phyloP scores from a whole-genome alignment of 345 rosid species.

The Eucalyptus erythrocorys region DNA sequence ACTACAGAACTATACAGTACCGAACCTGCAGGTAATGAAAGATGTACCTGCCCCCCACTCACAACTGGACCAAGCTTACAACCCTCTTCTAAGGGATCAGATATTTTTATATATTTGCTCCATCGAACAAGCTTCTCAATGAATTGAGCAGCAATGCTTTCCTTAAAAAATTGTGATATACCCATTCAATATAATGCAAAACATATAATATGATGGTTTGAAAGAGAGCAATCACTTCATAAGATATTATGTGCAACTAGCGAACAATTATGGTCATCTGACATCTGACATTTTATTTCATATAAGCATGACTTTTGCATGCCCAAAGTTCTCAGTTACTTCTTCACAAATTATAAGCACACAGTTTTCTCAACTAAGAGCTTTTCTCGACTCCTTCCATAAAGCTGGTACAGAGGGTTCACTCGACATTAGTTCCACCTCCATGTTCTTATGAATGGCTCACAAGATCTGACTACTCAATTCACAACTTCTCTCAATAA shows the following conservation, averaged over 20 bases:
- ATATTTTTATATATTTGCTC: slow-evolving; percentile 68
- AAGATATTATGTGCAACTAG: background rate
- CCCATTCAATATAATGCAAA: background rate
- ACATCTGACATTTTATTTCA: no score
- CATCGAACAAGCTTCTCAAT: slow-evolving; percentile 65
- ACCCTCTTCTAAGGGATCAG: slow-evolving; percentile 84
- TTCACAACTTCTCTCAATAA: background rate
- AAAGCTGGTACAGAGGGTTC: background rate
- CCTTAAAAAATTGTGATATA: slow-evolving; percentile 18
- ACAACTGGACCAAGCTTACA: slow-evolving; percentile 93
- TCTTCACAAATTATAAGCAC: background rate
- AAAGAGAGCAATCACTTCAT: no score
- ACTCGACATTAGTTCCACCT: background rate
- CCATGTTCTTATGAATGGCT: background rate
- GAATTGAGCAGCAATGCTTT: slow-evolving; percentile 64
- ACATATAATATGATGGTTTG: no score
- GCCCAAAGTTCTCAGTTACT: no score
- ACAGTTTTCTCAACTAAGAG: background rate
- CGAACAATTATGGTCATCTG: background rate
- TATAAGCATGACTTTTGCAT: no score
- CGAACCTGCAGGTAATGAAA: background rate
- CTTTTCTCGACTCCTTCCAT: background rate
- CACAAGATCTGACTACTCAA: background rate
- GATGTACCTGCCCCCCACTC: slow-evolving; percentile 67
- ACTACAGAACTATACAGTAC: background rate